These are phyloP conservation scores for Exophiala aquamarina DNA, from an alignment of 2,329 filamentous ascomycete species.

Conservation along the genomic window DNA sequence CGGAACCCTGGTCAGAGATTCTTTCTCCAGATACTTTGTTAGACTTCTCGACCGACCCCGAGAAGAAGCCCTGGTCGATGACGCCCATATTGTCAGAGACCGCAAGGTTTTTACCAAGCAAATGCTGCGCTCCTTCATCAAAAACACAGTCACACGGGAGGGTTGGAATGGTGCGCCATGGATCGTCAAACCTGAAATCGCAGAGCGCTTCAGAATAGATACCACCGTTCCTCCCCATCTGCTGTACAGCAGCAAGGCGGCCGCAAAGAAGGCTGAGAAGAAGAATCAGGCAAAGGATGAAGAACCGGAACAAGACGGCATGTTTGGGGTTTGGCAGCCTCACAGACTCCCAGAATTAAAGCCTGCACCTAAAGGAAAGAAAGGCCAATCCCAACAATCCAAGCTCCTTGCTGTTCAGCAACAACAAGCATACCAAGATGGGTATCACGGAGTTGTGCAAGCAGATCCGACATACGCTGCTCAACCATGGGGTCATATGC, in stretches of 20 bases:
- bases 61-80: slow-evolving; percentile 79
- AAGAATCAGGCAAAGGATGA: slow-evolving; percentile 60
- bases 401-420: slow-evolving; percentile 7
- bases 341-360: slow-evolving; percentile 70
- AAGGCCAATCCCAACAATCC: slow-evolving; percentile 14
- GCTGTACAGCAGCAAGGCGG: slow-evolving; percentile 74
- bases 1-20: slow-evolving; percentile 64
- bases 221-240: slow-evolving; percentile 82
- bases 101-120: slow-evolving; percentile 93
- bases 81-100: slow-evolving; percentile 80
- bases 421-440: slow-evolving; percentile 56
- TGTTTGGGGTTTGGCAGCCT: slow-evolving; percentile 51
- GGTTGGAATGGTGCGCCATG: slow-evolving; percentile 96
- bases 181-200: slow-evolving; percentile 86
- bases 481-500: slow-evolving; percentile 23
- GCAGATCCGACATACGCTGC: slow-evolving; percentile 42
- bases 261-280: slow-evolving; percentile 72
- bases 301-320: slow-evolving; percentile 44
- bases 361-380: slow-evolving; percentile 65
- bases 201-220: slow-evolving; percentile 79
- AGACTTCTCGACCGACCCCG: slow-evolving; percentile 66
- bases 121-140: slow-evolving; percentile 89
- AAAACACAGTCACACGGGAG: slow-evolving; percentile 88
- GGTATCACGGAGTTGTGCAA: slow-evolving; percentile 48
- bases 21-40: slow-evolving; percentile 79